Evolutionary conservation across 768 basidiomycete species (phyloP).

Genomic region (Butyriboletus loyo): DNA sequence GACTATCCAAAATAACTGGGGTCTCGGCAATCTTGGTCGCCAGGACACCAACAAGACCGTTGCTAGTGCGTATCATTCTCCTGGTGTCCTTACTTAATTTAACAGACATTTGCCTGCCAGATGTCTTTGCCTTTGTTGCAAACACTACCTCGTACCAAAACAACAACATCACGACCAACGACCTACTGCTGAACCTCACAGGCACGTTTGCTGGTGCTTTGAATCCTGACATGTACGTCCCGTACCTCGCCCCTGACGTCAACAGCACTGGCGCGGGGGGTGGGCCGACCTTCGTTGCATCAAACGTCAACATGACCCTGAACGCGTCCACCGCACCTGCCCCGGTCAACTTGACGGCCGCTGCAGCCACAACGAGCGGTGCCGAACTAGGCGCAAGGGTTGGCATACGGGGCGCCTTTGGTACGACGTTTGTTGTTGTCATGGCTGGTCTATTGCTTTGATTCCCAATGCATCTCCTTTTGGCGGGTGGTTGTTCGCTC

Average conservation of each 20-base stretch:
- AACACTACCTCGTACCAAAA: conserved; percentile 41
- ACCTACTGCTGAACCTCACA: conserved; percentile 38
- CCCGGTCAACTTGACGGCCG: conserved; percentile 40
- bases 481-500: background rate
- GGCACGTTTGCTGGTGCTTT: conserved; percentile 43
- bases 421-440: conserved; percentile 3
- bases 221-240: conserved; percentile 39
- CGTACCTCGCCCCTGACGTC: conserved; percentile 44
- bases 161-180: conserved; percentile 31
- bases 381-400: background rate
- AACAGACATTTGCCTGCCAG: conserved; percentile 21
- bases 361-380: background rate
- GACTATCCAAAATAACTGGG: conserved; percentile 61
- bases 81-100: background rate
- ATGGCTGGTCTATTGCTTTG: conserved; percentile 10
- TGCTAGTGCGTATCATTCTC: conserved; percentile 9
- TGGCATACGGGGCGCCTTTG: conserved; percentile 7
- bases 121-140: conserved; percentile 54
- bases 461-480: background rate
- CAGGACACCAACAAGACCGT: conserved; percentile 49
- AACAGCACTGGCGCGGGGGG: conserved; percentile 40
- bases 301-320: conserved; percentile 33
- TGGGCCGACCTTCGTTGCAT: conserved; percentile 38
- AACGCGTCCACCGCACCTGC: conserved; percentile 34
- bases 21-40: conserved; percentile 56